A percentile compares a stretch with the other conserved stretches of the same genome.
These are phyloP conservation scores for Botrytis byssoidea DNA, from an alignment of 2,329 filamentous ascomycete species.

Conservation along the genomic window DNA sequence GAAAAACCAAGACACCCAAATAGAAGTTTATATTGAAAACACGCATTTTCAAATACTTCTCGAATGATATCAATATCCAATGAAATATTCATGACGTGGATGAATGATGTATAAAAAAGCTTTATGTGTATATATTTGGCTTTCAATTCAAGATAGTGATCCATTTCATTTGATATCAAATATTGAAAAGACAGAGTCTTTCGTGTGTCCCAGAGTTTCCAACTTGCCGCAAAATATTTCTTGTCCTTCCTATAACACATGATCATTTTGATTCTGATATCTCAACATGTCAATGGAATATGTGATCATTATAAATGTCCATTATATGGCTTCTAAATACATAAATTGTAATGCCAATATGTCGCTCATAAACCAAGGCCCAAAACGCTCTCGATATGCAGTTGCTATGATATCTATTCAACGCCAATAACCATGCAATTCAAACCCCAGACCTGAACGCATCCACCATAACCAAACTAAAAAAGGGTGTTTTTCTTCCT, in stretches of 20 bases:
- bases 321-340: background rate
- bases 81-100: background rate
- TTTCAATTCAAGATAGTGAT: background rate
- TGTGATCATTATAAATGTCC: background rate
- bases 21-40: background rate
- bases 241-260: background rate
- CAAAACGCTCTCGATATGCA: background rate
- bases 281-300: background rate
- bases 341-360: background rate
- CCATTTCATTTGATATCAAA: background rate
- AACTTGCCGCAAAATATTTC: background rate
- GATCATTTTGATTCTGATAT: background rate
- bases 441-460: background rate
- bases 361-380: background rate
- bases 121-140: background rate
- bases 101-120: background rate
- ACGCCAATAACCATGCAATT: slow-evolving; percentile 4
- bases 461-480: background rate
- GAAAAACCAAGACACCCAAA: background rate
- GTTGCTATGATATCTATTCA: background rate
- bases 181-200: background rate
- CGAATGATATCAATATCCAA: background rate
- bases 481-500: background rate
- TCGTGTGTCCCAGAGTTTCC: background rate
- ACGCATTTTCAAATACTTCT: background rate